phyloP scores from a whole-genome alignment of 2,329 filamentous ascomycete genomes.

The Colletotrichum tropicale region DNA sequence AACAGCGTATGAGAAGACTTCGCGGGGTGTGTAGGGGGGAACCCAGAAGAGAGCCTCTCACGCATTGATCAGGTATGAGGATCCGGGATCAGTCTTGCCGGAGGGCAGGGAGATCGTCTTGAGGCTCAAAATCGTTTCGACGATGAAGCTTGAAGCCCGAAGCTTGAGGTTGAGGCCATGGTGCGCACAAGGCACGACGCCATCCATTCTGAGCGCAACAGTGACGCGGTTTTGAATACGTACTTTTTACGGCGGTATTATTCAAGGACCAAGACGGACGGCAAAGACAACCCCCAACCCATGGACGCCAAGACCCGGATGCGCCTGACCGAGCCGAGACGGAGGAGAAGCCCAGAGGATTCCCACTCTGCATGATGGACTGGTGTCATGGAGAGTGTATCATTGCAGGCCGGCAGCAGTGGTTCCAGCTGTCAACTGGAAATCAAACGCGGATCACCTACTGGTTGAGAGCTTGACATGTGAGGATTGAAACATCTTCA shows the following conservation, averaged over 20 bases:
- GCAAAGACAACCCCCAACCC: neutral
- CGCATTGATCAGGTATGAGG: constrained; percentile 13
- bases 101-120: constrained; percentile 6
- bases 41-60: neutral
- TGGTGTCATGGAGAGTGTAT: neutral
- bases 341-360: neutral
- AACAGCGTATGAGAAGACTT: neutral
- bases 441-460: constrained; percentile 10
- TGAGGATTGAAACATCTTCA: constrained; percentile 13
- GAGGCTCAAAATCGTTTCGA: constrained; percentile 10
- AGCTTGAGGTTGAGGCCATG: neutral
- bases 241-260: neutral
- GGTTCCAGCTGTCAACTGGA: constrained; percentile 2
- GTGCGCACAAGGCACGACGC: neutral
- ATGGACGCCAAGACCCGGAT: neutral
- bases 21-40: neutral
- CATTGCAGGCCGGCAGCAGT: neutral
- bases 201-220: neutral
- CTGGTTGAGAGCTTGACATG: constrained; percentile 1
- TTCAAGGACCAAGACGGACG: neutral
- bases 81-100: constrained; percentile 7
- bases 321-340: neutral
- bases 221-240: neutral
- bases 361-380: neutral
- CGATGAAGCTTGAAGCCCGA: neutral